A percentile compares a stretch with the other conserved stretches of the same genome.
These are phyloP conservation scores for Didymella exigua DNA, from an alignment of 2,329 filamentous ascomycete species.

Conservation along the genomic window DNA sequence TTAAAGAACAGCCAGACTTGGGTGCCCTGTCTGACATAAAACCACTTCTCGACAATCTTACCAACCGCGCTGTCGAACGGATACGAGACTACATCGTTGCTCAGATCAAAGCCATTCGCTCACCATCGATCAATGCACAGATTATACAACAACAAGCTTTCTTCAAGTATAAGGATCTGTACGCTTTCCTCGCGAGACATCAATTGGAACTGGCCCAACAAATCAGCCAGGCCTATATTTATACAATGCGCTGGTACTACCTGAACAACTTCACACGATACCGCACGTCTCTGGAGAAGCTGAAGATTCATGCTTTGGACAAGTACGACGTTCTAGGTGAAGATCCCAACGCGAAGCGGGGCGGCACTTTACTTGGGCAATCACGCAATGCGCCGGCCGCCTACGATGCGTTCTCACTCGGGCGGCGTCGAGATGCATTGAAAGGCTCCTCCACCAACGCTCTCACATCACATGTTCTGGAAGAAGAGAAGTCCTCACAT, in stretches of 20 bases:
- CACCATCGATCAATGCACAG: conserved; percentile 95
- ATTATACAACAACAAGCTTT: conserved; percentile 95
- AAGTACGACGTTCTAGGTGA: conserved; percentile 82
- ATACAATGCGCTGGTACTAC: conserved; percentile 99
- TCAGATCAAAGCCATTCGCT: conserved; percentile 91
- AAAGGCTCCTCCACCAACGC: conserved; percentile 75
- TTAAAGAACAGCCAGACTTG: conserved; percentile 61
- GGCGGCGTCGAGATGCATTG: conserved; percentile 82
- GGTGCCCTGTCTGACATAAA: conserved; percentile 84
- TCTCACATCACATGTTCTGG: conserved; percentile 84
- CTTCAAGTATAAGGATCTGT: conserved; percentile 85
- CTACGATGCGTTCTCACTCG: conserved; percentile 88
- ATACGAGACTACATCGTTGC: conserved; percentile 93
- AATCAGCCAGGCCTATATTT: conserved; percentile 91
- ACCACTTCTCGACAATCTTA: conserved; percentile 83
- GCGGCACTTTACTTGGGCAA: conserved; percentile 48
- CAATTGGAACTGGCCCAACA: conserved; percentile 85
- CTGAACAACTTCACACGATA: conserved; percentile 89
- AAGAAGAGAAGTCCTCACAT: conserved; percentile 84
- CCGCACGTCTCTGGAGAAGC: conserved; percentile 78
- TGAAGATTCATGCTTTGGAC: conserved; percentile 82
- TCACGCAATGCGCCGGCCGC: conserved; percentile 58
- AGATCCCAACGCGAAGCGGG: conserved; percentile 72
- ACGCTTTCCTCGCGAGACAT: conserved; percentile 79
- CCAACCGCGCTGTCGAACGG: conserved; percentile 86